Conservation (phyloP, 2,329 filamentous ascomycete genomes). For the Paradendryphiella salina region DNA sequence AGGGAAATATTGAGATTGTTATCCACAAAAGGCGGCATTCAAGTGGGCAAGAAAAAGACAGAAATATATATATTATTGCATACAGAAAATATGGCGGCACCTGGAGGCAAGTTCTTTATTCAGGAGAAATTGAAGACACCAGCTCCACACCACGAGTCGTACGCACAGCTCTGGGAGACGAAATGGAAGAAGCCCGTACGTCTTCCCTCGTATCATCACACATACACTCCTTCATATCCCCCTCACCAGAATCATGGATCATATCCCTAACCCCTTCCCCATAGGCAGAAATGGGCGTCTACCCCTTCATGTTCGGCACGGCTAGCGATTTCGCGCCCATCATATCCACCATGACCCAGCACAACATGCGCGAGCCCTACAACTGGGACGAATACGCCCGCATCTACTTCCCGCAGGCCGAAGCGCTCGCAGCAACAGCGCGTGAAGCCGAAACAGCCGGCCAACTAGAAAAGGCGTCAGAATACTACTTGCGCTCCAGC, state of each 20-base stretch:
- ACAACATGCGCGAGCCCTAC: constrained; percentile 67
- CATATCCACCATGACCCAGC: constrained; percentile 64
- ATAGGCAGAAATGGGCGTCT: constrained; percentile 60
- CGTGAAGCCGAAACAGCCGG: constrained; percentile 55
- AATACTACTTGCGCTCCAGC: constrained; percentile 59
- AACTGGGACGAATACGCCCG: constrained; percentile 65
- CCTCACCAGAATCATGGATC: not conserved
- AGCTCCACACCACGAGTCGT: constrained; percentile 54
- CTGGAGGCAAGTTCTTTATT: constrained; percentile 52
- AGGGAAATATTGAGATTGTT: no score
- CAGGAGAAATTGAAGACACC: constrained; percentile 50
- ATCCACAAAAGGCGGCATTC: not conserved
- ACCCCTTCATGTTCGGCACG: constrained; percentile 74
- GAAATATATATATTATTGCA: not conserved
- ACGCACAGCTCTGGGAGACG: constrained; percentile 65
- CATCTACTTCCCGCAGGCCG: constrained; percentile 63
- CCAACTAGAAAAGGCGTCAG: constrained; percentile 59
- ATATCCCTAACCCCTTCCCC: not conserved
- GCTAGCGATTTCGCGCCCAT: constrained; percentile 71
- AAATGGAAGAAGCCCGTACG: constrained; percentile 72
- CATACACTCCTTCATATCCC: not conserved
- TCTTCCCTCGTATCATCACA: not conserved
- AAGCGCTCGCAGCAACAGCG: constrained; percentile 59
- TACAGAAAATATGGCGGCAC: constrained; percentile 46
- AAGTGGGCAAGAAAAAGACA: not conserved